Percentiles rank a stretch among this genome's conserved stretches.
Conservation (phyloP, 805 yeast species). For the Candida gorgasii region DNA sequence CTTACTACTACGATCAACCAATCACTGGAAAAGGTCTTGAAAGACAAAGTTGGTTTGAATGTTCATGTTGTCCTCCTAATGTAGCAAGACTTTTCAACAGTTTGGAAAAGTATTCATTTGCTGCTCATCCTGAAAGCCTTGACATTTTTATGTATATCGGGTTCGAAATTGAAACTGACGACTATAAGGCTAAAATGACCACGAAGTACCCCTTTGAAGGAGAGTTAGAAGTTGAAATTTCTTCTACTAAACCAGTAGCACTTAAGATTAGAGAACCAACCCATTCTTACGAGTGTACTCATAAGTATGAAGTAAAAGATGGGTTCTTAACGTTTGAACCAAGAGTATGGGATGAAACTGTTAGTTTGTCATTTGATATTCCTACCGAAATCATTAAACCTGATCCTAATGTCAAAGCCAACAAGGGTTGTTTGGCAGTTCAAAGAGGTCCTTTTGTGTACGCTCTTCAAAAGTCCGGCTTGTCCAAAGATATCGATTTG, state of each 20-base stretch:
- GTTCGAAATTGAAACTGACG: conserved; percentile 6
- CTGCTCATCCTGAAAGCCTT: conserved; percentile 10
- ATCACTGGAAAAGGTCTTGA: conserved; percentile 15
- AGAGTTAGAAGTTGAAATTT: conserved; percentile 7
- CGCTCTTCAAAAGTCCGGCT: conserved; percentile 18
- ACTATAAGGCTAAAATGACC: conserved; percentile 8
- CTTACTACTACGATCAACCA: conserved; percentile 24
- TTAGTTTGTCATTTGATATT: conserved; percentile 13
- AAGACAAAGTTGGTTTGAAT: conserved; percentile 21
- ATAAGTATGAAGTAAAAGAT: neutral
- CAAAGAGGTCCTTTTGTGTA: conserved; percentile 22
- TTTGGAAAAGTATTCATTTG: conserved; percentile 19
- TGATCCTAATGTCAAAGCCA: conserved; percentile 19
- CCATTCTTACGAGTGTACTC: conserved; percentile 5
- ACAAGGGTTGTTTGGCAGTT: conserved; percentile 19
- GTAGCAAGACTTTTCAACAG: conserved; percentile 22
- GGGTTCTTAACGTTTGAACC: conserved; percentile 16
- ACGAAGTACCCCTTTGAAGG: conserved; percentile 19
- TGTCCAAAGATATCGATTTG: conserved; percentile 7
- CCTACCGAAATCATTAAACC: conserved; percentile 15
- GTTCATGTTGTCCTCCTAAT: conserved; percentile 27
- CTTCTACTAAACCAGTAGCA: conserved; percentile 12
- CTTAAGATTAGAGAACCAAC: conserved; percentile 18
- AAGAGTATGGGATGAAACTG: conserved; percentile 10
- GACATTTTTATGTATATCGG: conserved; percentile 20